Percentiles rank a stretch among this genome's conserved stretches.
These are phyloP conservation scores for Simplicillium aogashimaense DNA, from an alignment of 2,329 filamentous ascomycete genomes.

Conservation along the genomic window DNA sequence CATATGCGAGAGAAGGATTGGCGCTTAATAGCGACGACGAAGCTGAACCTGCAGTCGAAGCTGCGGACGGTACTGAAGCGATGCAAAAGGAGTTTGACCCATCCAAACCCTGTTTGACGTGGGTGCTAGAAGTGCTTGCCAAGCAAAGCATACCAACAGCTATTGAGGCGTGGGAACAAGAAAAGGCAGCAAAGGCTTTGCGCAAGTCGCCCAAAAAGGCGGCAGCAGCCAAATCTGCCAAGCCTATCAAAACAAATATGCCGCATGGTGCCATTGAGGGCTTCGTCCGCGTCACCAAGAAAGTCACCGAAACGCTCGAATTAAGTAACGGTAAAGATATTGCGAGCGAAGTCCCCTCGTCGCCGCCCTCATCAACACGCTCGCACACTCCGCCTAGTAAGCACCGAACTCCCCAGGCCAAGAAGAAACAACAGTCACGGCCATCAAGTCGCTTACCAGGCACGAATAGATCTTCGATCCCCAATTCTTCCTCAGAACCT, in stretches of 20 bases:
- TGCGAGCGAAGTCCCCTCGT: neutral
- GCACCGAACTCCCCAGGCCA: no score
- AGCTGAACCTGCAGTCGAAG: slow-evolving; percentile 30
- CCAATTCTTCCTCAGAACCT: slow-evolving; percentile 1
- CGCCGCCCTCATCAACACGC: slow-evolving; percentile 9
- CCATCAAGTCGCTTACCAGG: neutral
- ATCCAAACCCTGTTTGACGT: slow-evolving; percentile 41
- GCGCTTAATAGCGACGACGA: slow-evolving; percentile 61
- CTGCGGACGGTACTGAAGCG: slow-evolving; percentile 3
- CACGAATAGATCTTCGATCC: neutral
- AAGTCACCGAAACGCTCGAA: slow-evolving; percentile 7
- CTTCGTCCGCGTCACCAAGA: slow-evolving; percentile 31
- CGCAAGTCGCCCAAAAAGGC: slow-evolving; percentile 11
- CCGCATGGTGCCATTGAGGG: slow-evolving; percentile 25
- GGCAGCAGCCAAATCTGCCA: slow-evolving; percentile 1
- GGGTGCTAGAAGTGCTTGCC: slow-evolving; percentile 26
- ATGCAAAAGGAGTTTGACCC: slow-evolving; percentile 50
- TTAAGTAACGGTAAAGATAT: slow-evolving; percentile 2
- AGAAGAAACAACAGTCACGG: neutral
- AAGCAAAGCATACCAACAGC: slow-evolving; percentile 14
- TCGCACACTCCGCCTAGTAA: slow-evolving; percentile 5
- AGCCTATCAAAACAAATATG: slow-evolving; percentile 5
- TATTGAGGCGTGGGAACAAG: slow-evolving; percentile 17
- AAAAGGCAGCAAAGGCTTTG: slow-evolving; percentile 10
- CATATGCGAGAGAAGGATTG: slow-evolving; percentile 40